These are phyloP conservation scores for Dothistroma septosporum DNA, from an alignment of 2,329 filamentous ascomycete species.

Conservation along the genomic window DNA sequence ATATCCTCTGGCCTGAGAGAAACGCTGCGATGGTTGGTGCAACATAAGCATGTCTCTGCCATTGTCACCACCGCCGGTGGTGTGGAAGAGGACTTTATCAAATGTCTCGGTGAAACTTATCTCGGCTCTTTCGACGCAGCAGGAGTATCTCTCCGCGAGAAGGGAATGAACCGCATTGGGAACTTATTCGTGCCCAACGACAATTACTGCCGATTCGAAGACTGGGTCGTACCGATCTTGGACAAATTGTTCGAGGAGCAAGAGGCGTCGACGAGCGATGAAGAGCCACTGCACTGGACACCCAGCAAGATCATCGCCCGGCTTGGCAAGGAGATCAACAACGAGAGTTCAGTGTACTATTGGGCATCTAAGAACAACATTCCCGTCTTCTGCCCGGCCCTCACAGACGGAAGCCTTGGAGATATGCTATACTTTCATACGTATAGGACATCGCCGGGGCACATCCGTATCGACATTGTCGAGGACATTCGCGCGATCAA, in stretches of 20 bases:
- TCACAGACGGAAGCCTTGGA: conserved; percentile 91
- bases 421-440: conserved; percentile 99
- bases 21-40: conserved; percentile 83
- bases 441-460: conserved; percentile 77
- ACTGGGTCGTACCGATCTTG: conserved; percentile 95
- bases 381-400: conserved; percentile 90
- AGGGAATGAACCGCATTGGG: conserved; percentile 91
- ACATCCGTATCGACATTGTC: conserved; percentile 84
- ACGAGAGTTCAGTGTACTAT: conserved; percentile 88
- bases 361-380: conserved; percentile 98
- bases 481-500: conserved; percentile 93
- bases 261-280: conserved; percentile 64
- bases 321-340: conserved; percentile 88
- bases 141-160: conserved; percentile 72
- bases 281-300: conserved; percentile 78
- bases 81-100: conserved; percentile 97
- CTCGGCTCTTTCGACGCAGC: conserved; percentile 77
- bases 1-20: conserved; percentile 94
- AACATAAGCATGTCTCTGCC: conserved; percentile 86
- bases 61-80: conserved; percentile 95
- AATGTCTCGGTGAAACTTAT: conserved; percentile 92
- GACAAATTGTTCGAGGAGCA: conserved; percentile 92
- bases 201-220: conserved; percentile 96
- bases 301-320: conserved; percentile 87
- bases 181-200: conserved; percentile 94